Evolutionary conservation across 495 filamentous ascomycete genomes (phyloP).

Genomic region (Neurospora sp.): DNA sequence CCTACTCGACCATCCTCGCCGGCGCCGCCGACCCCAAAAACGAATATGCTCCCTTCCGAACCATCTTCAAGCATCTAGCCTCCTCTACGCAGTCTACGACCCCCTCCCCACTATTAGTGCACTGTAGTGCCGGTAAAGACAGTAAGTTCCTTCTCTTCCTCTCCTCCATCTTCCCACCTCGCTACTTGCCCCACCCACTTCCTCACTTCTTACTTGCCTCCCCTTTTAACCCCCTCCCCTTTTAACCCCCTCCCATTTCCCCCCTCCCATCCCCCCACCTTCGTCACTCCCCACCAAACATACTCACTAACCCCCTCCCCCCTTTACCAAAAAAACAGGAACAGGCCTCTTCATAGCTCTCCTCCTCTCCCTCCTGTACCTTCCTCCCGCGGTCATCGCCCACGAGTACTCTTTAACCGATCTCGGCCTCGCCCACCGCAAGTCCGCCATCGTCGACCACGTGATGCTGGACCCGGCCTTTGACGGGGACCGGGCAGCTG

Average conservation of each 20-base stretch:
- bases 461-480: constrained; percentile 33
- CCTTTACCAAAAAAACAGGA: too few relatives aligned
- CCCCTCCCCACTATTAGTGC: constrained; percentile 24
- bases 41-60: constrained; percentile 26
- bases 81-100: constrained; percentile 4
- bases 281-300: too few relatives aligned
- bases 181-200: too few relatives aligned
- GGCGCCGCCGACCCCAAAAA: constrained; percentile 24
- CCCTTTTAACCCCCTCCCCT: constrained; percentile 11
- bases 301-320: too few relatives aligned
- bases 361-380: constrained; percentile 46
- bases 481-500: constrained; percentile 30
- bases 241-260: too few relatives aligned
- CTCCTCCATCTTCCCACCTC: too few relatives aligned
- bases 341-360: constrained; percentile 55
- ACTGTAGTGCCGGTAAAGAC: constrained; percentile 30
- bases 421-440: constrained; percentile 36
- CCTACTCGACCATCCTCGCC: constrained; percentile 42
- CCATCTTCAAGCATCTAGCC: constrained; percentile 34
- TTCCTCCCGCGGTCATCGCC: constrained; percentile 44
- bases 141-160: constrained; percentile 4
- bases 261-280: constrained; percentile 15
- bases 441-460: constrained; percentile 32
- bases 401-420: constrained; percentile 54
- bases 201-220: not conserved